Evolutionary conservation across 1,284 basidiomycete genomes (phyloP).

Genomic region (Lentinus polychrous): DNA sequence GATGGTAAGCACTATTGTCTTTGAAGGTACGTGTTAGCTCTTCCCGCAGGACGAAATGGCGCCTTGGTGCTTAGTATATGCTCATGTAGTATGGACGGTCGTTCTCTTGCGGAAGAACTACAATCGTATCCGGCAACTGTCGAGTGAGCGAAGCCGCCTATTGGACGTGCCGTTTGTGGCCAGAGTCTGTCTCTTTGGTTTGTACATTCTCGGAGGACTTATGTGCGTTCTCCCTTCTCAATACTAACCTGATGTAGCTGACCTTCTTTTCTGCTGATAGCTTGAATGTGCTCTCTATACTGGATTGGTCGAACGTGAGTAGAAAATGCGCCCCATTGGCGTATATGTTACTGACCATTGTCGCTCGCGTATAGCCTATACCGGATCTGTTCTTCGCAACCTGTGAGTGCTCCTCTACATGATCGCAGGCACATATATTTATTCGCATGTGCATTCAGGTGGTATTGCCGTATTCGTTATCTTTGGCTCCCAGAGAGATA

Average conservation of each 20-base stretch:
- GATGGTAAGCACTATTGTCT: constrained; percentile 9
- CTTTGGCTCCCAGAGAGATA: constrained; percentile 13
- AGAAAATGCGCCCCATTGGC: background rate
- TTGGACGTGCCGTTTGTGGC: constrained; percentile 10
- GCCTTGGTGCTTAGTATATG: background rate
- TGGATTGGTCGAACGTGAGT: constrained; percentile 14
- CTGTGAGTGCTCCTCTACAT: constrained; percentile 7
- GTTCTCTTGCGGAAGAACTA: constrained; percentile 9
- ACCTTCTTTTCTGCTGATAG: constrained; percentile 1
- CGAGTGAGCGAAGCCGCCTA: constrained; percentile 5
- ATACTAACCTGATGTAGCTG: constrained; percentile 10
- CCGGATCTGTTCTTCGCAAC: constrained; percentile 14
- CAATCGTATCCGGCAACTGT: constrained; percentile 8
- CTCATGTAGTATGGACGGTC: constrained; percentile 11
- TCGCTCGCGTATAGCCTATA: constrained; percentile 9
- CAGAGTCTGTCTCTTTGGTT: constrained; percentile 12
- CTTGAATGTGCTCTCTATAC: constrained; percentile 9
- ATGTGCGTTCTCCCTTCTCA: constrained; percentile 13
- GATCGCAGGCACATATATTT: too few relatives aligned
- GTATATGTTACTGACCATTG: background rate
- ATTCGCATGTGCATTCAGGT: constrained; percentile 4
- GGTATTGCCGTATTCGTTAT: constrained; percentile 13
- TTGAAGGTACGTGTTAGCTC: constrained; percentile 11
- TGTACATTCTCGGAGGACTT: constrained; percentile 13
- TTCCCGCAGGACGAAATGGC: background rate